These are phyloP conservation scores for Fistulina hepatica DNA, from an alignment of 1,284 basidiomycete species.

Conservation along the genomic window DNA sequence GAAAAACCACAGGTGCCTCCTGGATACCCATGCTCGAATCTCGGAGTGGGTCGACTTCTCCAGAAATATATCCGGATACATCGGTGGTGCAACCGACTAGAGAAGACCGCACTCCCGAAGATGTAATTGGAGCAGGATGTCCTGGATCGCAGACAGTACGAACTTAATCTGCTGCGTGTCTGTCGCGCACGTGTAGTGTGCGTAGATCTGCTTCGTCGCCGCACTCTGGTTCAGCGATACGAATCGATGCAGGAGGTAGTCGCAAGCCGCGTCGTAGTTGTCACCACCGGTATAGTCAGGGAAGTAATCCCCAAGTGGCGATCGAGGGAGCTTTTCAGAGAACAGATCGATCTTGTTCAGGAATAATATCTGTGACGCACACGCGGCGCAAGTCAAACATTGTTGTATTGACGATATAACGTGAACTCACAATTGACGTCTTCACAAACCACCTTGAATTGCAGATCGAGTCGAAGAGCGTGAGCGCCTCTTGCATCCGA, in stretches of 20 bases:
- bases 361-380: slow-evolving; percentile 63
- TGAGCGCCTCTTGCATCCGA: slow-evolving; percentile 94
- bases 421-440: slow-evolving; percentile 58
- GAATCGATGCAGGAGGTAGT: slow-evolving; percentile 80
- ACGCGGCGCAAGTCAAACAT: not conserved
- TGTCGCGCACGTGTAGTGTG: slow-evolving; percentile 84
- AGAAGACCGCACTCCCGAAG: slow-evolving; percentile 79
- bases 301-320: slow-evolving; percentile 85
- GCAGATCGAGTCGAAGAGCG: slow-evolving; percentile 93
- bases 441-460: slow-evolving; percentile 92
- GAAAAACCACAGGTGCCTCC: too few relatives aligned
- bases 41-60: too few relatives aligned
- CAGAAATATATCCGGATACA: too few relatives aligned
- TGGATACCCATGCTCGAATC: too few relatives aligned
- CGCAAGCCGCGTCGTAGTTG: slow-evolving; percentile 79
- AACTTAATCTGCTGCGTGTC: slow-evolving; percentile 87
- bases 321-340: slow-evolving; percentile 83
- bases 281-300: slow-evolving; percentile 73
- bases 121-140: slow-evolving; percentile 74
- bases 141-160: slow-evolving; percentile 73
- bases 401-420: slow-evolving; percentile 8
- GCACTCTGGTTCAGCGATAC: slow-evolving; percentile 82
- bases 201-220: slow-evolving; percentile 79
- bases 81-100: slow-evolving; percentile 34
- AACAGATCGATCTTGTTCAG: slow-evolving; percentile 97